phyloP scores from a whole-genome alignment of 2,329 filamentous ascomycete species.

The Claviceps monticola region DNA sequence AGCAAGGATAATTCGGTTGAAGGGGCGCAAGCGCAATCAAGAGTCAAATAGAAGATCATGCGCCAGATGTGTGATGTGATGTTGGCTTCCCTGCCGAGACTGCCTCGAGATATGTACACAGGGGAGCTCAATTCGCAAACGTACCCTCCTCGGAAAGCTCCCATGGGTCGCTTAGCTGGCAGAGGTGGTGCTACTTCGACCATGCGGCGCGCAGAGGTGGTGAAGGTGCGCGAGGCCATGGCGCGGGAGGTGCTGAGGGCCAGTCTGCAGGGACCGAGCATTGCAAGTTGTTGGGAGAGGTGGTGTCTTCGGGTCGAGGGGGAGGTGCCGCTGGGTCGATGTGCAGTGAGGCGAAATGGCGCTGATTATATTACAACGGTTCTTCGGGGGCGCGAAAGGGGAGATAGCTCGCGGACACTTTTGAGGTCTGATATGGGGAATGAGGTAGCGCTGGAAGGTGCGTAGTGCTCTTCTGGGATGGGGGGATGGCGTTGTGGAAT shows the following conservation, averaged over 20 bases:
- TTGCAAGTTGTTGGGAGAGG: constrained; percentile 13
- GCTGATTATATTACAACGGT: too few relatives aligned
- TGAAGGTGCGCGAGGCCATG: constrained; percentile 29
- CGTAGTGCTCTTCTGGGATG: not conserved
- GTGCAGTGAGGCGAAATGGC: too few relatives aligned
- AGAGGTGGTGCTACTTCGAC: constrained; percentile 32
- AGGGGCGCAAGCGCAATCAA: too few relatives aligned
- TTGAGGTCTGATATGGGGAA: not conserved
- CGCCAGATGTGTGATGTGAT: too few relatives aligned
- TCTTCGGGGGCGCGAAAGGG: not conserved
- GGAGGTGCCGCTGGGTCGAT: too few relatives aligned
- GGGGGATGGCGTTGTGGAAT: constrained; percentile 1
- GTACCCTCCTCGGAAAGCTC: constrained; percentile 48
- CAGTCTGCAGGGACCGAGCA: constrained; percentile 30
- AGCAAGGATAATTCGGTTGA: too few relatives aligned
- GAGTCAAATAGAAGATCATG: too few relatives aligned
- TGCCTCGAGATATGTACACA: too few relatives aligned
- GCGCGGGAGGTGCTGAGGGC: constrained; percentile 26
- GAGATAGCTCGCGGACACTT: constrained; percentile 1
- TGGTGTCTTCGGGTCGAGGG: not conserved
- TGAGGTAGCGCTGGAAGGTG: not conserved
- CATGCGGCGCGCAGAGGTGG: constrained; percentile 35
- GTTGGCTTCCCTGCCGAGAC: too few relatives aligned
- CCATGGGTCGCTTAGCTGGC: constrained; percentile 43
- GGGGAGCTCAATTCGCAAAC: constrained; percentile 13